Evolutionary conservation across 805 yeast species (phyloP).

Genomic region (Yueomyces sp.): DNA sequence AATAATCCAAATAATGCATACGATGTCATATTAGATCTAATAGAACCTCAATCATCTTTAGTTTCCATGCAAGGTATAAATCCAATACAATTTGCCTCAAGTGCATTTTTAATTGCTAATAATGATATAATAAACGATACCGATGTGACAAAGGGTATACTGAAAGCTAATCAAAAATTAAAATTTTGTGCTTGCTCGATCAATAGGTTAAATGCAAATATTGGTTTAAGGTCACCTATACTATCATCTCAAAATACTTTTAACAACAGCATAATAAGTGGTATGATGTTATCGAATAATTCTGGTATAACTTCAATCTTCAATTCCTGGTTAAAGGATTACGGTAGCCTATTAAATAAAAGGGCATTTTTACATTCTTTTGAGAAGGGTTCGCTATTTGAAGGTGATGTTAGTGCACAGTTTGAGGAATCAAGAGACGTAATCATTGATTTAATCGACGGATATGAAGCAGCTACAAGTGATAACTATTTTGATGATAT

Average conservation of each 20-base stretch:
- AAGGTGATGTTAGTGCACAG: constrained; percentile 36
- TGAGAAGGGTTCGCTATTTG: constrained; percentile 30
- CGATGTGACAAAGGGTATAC: constrained; percentile 57
- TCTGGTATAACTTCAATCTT: constrained; percentile 61
- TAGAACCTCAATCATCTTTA: constrained; percentile 69
- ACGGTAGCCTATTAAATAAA: constrained; percentile 64
- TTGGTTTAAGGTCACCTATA: constrained; percentile 61
- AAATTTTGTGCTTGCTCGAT: constrained; percentile 81
- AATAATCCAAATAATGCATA: constrained; percentile 64
- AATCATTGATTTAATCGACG: constrained; percentile 63
- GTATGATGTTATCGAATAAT: constrained; percentile 73
- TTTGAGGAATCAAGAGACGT: constrained; percentile 67
- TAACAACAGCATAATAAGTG: constrained; percentile 39
- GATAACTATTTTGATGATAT: constrained; percentile 46
- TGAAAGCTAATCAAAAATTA: constrained; percentile 51
- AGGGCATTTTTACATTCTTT: constrained; percentile 79
- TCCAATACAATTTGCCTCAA: constrained; percentile 50
- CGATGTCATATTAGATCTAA: constrained; percentile 71
- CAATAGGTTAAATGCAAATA: constrained; percentile 62
- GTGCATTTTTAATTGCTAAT: constrained; percentile 43
- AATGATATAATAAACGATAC: constrained; percentile 34
- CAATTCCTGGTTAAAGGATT: constrained; percentile 55
- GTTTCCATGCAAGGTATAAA: constrained; percentile 29
- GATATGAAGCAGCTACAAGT: constrained; percentile 34
- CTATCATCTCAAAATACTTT: constrained; percentile 4